Base-by-base conservation (phyloP, 129 eudicot species). In the Escallonia herrerae region DNA sequence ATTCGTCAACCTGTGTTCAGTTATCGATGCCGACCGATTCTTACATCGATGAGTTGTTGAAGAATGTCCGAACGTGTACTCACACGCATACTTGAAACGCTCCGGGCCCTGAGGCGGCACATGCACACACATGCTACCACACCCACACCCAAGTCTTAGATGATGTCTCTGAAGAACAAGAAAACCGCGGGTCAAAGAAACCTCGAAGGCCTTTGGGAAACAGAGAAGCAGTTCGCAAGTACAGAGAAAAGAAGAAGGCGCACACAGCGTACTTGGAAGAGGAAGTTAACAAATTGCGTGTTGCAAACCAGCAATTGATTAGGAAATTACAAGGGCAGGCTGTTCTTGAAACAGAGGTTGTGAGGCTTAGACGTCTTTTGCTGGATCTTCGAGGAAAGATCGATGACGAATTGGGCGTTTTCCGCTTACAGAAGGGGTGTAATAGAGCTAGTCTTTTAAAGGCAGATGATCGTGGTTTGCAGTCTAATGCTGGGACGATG, bases 161-260 rank as follows among this genome's bases (percentile, higher is more conserved):
- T 8, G 41, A 42, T 40, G 14, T 60, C 40, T 48, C 39, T 40
- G 40, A 43, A 3, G 63, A 43, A 5, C 12, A 57, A 13, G 44
- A 41, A 43, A 56, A 44, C 46, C 61, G 6, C 39, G 40, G 15
- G 8, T 49, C 56, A 4, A 43, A 43, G 67, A 78, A 68, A 52
- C 63, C 65, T 1, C 59, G 50, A 15, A 72, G 74, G 74, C 65
- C 82, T 62, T 63, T 56, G 47, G 90, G 90, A 12, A 87, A 87
- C 64, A 74, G 90, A 46, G 85, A 80, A 58, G 95, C 95, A 11
- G 95, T 87, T 51, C 58, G 79, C 52, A 87, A 81, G 84, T 87
- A 87, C 60, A 65, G 87, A 40, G 90, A 83, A 87, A 87, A 83
- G 83, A 87, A 87, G 73, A 87, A 83, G 50, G 90, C 85, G 2